phyloP scores from a whole-genome alignment of 306 rosid species.

The Trifolium pratense region DNA sequence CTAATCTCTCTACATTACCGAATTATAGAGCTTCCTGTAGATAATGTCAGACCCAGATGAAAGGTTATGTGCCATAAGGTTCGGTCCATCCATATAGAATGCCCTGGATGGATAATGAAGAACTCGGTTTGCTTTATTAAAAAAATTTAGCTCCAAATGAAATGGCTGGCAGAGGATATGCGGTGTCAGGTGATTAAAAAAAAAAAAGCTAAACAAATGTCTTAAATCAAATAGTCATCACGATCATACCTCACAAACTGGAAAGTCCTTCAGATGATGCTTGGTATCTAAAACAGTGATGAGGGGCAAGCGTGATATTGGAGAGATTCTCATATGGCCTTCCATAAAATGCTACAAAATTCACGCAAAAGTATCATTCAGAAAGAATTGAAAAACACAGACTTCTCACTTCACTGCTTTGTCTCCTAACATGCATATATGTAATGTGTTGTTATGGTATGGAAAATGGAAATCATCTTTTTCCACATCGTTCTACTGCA shows the following conservation, averaged over 20 bases:
- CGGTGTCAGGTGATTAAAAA: slow-evolving; percentile 42
- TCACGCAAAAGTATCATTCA: slow-evolving; percentile 30
- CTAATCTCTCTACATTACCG: slow-evolving; percentile 59
- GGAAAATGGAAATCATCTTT: neutral
- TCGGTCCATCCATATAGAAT: slow-evolving; percentile 76
- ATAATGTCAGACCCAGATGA: slow-evolving; percentile 75
- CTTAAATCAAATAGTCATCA: slow-evolving; percentile 33
- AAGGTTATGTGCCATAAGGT: slow-evolving; percentile 84
- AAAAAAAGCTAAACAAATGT: slow-evolving; percentile 14
- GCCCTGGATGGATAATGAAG: slow-evolving; percentile 94
- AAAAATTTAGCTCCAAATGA: slow-evolving; percentile 94
- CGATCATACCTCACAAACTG: slow-evolving; percentile 72
- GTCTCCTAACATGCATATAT: slow-evolving; percentile 7
- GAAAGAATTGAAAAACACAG: slow-evolving; percentile 20
- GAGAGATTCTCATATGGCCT: slow-evolving; percentile 87
- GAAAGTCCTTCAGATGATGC: slow-evolving; percentile 87
- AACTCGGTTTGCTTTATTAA: slow-evolving; percentile 89
- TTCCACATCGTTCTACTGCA: slow-evolving; percentile 1
- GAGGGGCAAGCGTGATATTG: slow-evolving; percentile 95
- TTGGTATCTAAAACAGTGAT: slow-evolving; percentile 73
- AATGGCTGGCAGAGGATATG: slow-evolving; percentile 70
- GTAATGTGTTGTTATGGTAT: slow-evolving; percentile 6
- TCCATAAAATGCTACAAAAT: slow-evolving; percentile 94
- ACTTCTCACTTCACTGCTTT: slow-evolving; percentile 24
- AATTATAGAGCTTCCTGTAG: slow-evolving; percentile 78